A percentile compares a stretch with the other conserved stretches of the same genome.
Conservation (phyloP, 2,329 filamentous ascomycete genomes). For the Phialocephala sp. region DNA sequence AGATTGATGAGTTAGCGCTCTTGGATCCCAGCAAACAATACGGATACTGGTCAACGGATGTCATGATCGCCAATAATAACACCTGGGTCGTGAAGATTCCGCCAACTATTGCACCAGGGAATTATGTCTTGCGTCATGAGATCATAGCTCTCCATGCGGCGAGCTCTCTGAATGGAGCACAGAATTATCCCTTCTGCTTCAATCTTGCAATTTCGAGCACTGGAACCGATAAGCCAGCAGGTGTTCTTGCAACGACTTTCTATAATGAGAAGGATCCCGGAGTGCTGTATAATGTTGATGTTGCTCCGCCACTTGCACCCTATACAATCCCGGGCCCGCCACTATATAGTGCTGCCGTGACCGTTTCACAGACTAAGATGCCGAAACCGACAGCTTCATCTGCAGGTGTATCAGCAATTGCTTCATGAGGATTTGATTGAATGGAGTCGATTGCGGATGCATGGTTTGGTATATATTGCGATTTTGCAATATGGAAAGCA, state of each 20-base stretch:
- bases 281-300: slow-evolving; percentile 49
- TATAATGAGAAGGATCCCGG: slow-evolving; percentile 51
- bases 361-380: not conserved
- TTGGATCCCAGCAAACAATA: slow-evolving; percentile 38
- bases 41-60: slow-evolving; percentile 51
- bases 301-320: slow-evolving; percentile 28
- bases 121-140: slow-evolving; percentile 50
- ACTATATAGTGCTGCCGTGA: slow-evolving; percentile 37
- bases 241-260: slow-evolving; percentile 47
- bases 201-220: slow-evolving; percentile 53
- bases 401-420: no score
- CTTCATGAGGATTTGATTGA: no score
- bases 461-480: no score
- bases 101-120: slow-evolving; percentile 8
- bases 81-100: slow-evolving; percentile 12
- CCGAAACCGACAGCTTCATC: not conserved
- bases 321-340: slow-evolving; percentile 46
- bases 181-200: slow-evolving; percentile 58
- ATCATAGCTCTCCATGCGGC: slow-evolving; percentile 41
- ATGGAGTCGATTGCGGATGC: no score
- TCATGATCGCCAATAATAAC: slow-evolving; percentile 16
- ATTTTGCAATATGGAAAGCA: no score
- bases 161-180: slow-evolving; percentile 48
- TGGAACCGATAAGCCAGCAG: slow-evolving; percentile 47
- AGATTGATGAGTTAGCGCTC: slow-evolving; percentile 48